Conservation (phyloP, 1,284 basidiomycete species). For the Vanrija sp. region DNA sequence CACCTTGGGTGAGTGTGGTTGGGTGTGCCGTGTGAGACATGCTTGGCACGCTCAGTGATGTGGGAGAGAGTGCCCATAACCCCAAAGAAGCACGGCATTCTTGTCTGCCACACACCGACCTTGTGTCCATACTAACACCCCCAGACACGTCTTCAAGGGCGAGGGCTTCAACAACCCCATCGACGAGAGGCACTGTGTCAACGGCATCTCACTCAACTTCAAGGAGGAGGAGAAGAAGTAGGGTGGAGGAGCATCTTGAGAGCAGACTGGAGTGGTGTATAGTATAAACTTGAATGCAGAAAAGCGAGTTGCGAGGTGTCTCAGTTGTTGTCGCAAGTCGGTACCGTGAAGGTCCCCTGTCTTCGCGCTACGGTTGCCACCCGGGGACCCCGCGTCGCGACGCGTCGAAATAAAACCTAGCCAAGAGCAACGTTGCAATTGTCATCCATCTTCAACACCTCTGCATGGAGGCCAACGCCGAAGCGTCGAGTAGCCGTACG, state of each 20-base stretch:
- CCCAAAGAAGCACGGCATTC: background rate
- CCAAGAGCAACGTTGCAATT: background rate
- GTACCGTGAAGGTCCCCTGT: too few species aligned
- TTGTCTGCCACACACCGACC: background rate
- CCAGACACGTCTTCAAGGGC: constrained; percentile 77
- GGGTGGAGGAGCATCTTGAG: too few species aligned
- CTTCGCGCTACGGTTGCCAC: too few species aligned
- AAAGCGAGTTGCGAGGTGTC: too few species aligned
- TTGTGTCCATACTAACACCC: background rate
- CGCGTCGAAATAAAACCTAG: background rate
- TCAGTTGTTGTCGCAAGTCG: too few species aligned
- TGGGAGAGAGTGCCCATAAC: background rate
- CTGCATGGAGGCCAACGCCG: background rate
- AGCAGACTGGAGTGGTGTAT: too few species aligned
- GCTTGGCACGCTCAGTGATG: background rate
- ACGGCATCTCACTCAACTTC: constrained; percentile 81
- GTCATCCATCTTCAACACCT: background rate
- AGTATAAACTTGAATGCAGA: too few species aligned
- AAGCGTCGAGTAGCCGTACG: background rate
- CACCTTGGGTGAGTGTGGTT: constrained; percentile 61
- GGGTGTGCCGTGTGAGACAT: background rate
- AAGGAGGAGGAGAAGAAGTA: constrained; percentile 53
- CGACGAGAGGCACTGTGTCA: constrained; percentile 67
- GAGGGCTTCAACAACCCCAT: constrained; percentile 58
- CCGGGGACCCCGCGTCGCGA: background rate